Evolutionary conservation across 441 rosid genomes (phyloP).

Genomic region (Flueggea neowawraea): DNA sequence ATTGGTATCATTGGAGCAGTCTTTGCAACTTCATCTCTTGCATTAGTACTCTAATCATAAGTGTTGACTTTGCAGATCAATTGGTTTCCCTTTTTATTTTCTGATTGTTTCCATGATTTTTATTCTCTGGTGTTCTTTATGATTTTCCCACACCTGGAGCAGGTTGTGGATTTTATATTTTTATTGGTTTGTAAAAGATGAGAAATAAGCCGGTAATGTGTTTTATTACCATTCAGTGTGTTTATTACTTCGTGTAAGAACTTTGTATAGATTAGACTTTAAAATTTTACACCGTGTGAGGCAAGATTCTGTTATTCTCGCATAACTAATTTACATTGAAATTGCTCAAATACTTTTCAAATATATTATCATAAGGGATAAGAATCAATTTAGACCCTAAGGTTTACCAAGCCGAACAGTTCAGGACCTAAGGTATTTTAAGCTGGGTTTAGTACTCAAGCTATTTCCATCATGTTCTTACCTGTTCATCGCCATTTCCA

Average conservation of each 20-base stretch:
- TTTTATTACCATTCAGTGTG: slow-evolving; percentile 23
- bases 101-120: not conserved
- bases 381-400: too few species aligned
- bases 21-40: slow-evolving; percentile 38
- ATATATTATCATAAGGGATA: too few species aligned
- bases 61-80: not conserved
- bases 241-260: slow-evolving; percentile 22
- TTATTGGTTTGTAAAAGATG: slow-evolving; percentile 20
- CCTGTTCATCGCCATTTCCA: too few species aligned
- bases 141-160: slow-evolving; percentile 26
- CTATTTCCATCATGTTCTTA: too few species aligned
- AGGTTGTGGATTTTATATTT: not conserved
- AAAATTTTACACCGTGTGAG: too few species aligned
- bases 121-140: slow-evolving; percentile 14
- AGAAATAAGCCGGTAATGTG: slow-evolving; percentile 22
- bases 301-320: too few species aligned
- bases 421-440: too few species aligned
- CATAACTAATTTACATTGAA: too few species aligned
- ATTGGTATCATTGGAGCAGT: slow-evolving; percentile 35
- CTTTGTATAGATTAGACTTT: slow-evolving; percentile 21
- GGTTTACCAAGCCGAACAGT: too few species aligned
- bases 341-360: too few species aligned
- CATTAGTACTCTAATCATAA: slow-evolving; percentile 28
- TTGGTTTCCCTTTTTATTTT: not conserved
- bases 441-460: too few species aligned